Evolutionary conservation across 768 basidiomycete species (phyloP), one percentile per base, ranked within the genome.

Genomic region (Mrakia gelida): DNA sequence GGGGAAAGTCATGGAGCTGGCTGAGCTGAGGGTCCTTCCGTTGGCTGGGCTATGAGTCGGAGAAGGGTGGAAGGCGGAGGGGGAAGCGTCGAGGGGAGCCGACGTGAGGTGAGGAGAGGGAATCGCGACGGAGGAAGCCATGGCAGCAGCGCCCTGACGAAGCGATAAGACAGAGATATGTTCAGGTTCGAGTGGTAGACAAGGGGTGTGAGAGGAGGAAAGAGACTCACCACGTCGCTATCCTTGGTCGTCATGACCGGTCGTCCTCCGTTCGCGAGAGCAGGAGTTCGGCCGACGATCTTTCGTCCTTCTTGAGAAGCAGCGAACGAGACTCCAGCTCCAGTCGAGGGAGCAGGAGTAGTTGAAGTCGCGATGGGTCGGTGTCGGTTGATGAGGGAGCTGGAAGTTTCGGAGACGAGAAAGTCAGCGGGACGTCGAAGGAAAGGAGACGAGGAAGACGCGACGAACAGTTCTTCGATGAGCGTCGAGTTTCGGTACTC

Each of bases 401-500:
- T 70, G 41, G 3, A 32, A 26, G 32, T 59, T 11, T 15, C 4
- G 26, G 13, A 7, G 41, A 43, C 8, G 18, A 11, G 21, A 45
- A 26, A 10, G 41, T 70, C 67, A 70, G 67, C 59, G 59, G 26
- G 11, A 18, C 38, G 5, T 26, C 30, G 63, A 23, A 38, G 13
- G 38, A 10, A 45, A 28, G 63, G 23, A 23, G 67, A 70, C 18
- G 26, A 43, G 41, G 56, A 23, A 43, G 18, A 54, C 15, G 28
- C 32, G 56, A 73, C 72, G 56, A 32, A 73, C 72, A 97, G 86
- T 84, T 98, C 97, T 75, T 92, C 93, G 75, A 93, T 81, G 52
- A 99, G 86, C 0, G 96, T 98, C 80, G 91, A 89, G 79, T 95
- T 91, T n/a, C 97, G 88, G 84, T 92, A 98, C n/a, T 89, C 90